Base-by-base conservation (phyloP, 2,329 filamentous ascomycete genomes). In the Tothia fuscella region DNA sequence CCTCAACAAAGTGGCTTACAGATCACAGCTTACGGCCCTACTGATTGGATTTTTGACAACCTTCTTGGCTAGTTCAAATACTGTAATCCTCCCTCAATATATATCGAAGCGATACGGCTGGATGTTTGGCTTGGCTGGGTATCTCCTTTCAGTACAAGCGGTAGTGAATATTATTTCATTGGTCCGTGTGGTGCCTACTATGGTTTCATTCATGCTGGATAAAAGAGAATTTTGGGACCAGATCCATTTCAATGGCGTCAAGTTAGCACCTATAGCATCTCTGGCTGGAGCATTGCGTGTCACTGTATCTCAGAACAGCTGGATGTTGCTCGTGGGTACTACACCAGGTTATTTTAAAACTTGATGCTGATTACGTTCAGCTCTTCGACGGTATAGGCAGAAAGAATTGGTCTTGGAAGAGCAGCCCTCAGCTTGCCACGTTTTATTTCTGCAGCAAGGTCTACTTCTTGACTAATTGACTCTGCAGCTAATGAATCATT, bases 21-120 rank as follows among this genome's bases (percentile, higher is more conserved):
- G 46, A 20, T 28, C 42, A 2, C 60, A 58, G 41, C 60, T 61
- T 35, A 56, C 58, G 26, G 34, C 58, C 7, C 48, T 62, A 0
- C 47, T 62, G 1, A 43, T 44, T 10, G 56, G 55, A 1, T 58
- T 60, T 42, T 55, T 60, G 19, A 50, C 61, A 6, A 59, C 57
- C 0, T 56, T 56, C 1, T 50, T 62, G 4, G 59, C 59, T 5
- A 60, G 58, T 34, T 60, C 57, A 2, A 58, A 60, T 25, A 61
- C 58, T 1, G 58, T 60, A 26, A 48, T 62, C 2, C 51, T 61
- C 2, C 55, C 59, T 0, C 57, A 59, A 32, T 62, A 61, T 34
- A 62, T 61, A 12, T 60, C 58, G 6, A 60, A 60, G 41, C 49
- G 59, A 21, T 62, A 61, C 24, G 49, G 53, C n/a, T 59, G 57